Evolutionary conservation across 768 basidiomycete species (phyloP), one percentile per base, ranked within the genome.

Genomic region (Tricholoma bakamatsutake): DNA sequence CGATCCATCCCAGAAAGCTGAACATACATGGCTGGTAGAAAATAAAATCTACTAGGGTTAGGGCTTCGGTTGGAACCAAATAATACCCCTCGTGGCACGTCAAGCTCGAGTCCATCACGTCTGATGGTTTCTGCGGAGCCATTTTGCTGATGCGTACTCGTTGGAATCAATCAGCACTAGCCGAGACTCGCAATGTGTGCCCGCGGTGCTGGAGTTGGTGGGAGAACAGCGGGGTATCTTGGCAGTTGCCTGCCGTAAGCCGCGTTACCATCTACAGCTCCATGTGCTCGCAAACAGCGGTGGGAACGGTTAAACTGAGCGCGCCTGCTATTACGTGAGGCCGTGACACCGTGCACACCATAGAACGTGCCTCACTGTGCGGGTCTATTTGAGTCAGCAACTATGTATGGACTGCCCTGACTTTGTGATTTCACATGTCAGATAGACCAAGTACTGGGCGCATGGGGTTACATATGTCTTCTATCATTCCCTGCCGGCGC

Each of bases 61-160:
- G 63, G 68, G 60, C 52, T 54, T 42, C 52, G 54, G 48, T 51
- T 37, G 35, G 50, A 52, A 56, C 54, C 60, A 61, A 63, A 58
- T 51, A 59, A 58, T 53, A 47, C 52, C 64, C 63, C 67, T 67
- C 66, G 67, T 68, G 65, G 58, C 59, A 65, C 61, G 63, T 64
- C 54, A 62, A 68, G 65, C 67, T 60, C 61, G 58, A 60, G 58
- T 61, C 63, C 61, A 42, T 54, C 37, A 55, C 53, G 55, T 40
- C 50, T 27, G 11, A 34, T 35, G 34, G n/a, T 51, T 24, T 21
- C 37, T 17, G 12, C 35, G 35, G 13, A 37, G 35, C 2, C 35
- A 4, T 50, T 57, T 61, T 52, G 50, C 54, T 63, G 62, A 63
- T 63, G 62, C 62, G 62, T 58, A 58, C 55, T 57, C 57, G 58